phyloP scores from a whole-genome alignment of 2,329 filamentous ascomycete genomes.

The Penicillium italicum region DNA sequence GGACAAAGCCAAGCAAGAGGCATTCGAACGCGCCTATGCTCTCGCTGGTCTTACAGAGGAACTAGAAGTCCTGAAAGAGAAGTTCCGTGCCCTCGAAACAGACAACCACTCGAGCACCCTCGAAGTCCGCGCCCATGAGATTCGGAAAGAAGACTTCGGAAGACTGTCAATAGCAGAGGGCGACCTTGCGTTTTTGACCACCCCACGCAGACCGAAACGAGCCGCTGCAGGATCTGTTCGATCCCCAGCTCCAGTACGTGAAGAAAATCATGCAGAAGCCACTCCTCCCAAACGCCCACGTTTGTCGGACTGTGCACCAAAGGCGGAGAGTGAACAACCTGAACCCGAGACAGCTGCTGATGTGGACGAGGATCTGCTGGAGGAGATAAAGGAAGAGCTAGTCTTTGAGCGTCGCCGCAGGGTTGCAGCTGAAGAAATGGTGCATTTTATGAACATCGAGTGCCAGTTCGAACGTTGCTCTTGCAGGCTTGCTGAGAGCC shows the following conservation, averaged over 20 bases:
- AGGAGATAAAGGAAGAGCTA: conserved; percentile 49
- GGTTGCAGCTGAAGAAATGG: conserved; percentile 54
- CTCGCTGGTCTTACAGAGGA: conserved; percentile 46
- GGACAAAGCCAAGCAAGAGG: conserved; percentile 46
- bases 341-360: conserved; percentile 25
- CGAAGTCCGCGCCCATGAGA: conserved; percentile 33
- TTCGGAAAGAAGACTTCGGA: conserved; percentile 27
- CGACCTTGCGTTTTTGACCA: conserved; percentile 32
- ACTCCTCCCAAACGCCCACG: conserved; percentile 36
- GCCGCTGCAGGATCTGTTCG: conserved; percentile 29
- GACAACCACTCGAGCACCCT: conserved; percentile 34
- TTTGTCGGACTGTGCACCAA: conserved; percentile 30
- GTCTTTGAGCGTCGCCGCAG: conserved; percentile 49
- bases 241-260: conserved; percentile 13
- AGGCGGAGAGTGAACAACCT: conserved; percentile 23
- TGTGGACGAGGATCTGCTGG: conserved; percentile 44
- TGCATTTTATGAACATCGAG: conserved; percentile 50
- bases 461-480: conserved; percentile 49
- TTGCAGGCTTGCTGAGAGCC: conserved; percentile 45
- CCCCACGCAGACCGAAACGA: conserved; percentile 35
- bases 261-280: conserved; percentile 17
- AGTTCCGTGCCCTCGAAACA: conserved; percentile 39
- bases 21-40: conserved; percentile 47
- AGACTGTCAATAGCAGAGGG: conserved; percentile 31
- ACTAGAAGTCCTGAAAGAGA: conserved; percentile 42